Evolutionary conservation across 305 asterid species (phyloP), one percentile per base, ranked within the genome.

Genomic region (Euphrasia arctica): DNA sequence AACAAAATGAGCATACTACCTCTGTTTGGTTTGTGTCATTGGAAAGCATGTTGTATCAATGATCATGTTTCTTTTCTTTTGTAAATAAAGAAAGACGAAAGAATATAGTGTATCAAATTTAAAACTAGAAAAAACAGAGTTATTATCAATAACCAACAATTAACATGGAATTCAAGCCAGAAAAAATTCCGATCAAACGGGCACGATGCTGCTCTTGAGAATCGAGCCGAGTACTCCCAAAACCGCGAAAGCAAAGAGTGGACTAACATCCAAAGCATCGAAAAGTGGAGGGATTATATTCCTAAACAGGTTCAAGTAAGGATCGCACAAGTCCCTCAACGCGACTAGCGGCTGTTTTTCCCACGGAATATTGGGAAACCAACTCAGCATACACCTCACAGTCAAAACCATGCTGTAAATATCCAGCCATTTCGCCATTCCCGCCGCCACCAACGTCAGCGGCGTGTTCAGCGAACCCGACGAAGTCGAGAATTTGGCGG

Each of bases 351-450:
- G 96, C 80, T 91, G 96, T 60, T 82, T 74, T 9, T 89, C 98
- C 98, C 98, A 91, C 0, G 95, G 96, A 47, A 91, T 89, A 66
- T 91, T 91, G 8, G 98, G 98, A 54, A 91, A 91, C 98, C 98
- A 91, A 31, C 95, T 91, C 67, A 91, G 77, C 82, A 91, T 73
- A 71, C 83, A 95, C 67, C 98, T 74, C 62, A 87, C 84, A 96
- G 82, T 79, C 82, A 91, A 73, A 71, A 91, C 90, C 77, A 88
- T 92, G 50, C 90, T 78, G 79, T 89, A 89, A 49, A 91, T 69
- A 62, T 89, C 98, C 64, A 91, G 83, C 98, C 96, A 87, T 61
- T 85, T 91, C 54, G 85, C 82, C 95, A 88, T 84, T 13, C 95
- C 95, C 10, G 89, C 95, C 0, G 98, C 98, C 65, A 91, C 90